phyloP scores from a whole-genome alignment of 2,329 filamentous ascomycete species.

The Zymoseptoria crescenta region DNA sequence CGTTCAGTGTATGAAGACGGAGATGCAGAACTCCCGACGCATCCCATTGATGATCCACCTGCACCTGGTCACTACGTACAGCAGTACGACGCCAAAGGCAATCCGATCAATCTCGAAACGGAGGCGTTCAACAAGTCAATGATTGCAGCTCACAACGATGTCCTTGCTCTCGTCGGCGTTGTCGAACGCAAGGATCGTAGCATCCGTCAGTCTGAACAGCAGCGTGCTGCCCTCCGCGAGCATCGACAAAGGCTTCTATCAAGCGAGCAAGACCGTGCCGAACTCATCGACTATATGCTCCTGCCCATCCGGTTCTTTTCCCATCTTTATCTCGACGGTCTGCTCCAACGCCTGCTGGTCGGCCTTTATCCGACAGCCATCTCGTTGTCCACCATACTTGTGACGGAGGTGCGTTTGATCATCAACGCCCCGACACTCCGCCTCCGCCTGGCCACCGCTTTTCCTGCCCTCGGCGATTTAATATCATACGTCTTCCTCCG shows the following conservation, averaged over 20 bases:
- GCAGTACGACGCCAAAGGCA: constrained; percentile 39
- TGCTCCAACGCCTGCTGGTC: constrained; percentile 18
- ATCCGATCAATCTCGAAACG: constrained; percentile 36
- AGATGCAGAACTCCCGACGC: constrained; percentile 31
- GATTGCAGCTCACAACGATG: constrained; percentile 41
- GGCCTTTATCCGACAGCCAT: constrained; percentile 17
- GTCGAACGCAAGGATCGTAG: constrained; percentile 32
- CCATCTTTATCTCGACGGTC: constrained; percentile 16
- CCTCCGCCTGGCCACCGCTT: constrained; percentile 7
- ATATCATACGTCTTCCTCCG: constrained; percentile 11
- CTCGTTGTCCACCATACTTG: constrained; percentile 14
- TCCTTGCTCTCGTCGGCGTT: constrained; percentile 41
- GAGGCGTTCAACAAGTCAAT: constrained; percentile 34
- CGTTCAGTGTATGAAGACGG: constrained; percentile 37
- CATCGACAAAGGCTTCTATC: constrained; percentile 11
- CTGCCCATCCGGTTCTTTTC: constrained; percentile 9
- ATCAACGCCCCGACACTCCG: constrained; percentile 1
- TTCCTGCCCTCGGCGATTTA: constrained; percentile 13
- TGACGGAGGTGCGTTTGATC: constrained; percentile 8
- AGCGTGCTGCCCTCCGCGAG: constrained; percentile 6
- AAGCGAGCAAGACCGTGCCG: constrained; percentile 20
- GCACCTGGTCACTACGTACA: constrained; percentile 30
- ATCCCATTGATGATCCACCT: constrained; percentile 33
- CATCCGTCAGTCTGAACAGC: constrained; percentile 7
- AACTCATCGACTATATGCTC: constrained; percentile 14